A percentile compares a stretch with the other conserved stretches of the same genome.
These are phyloP conservation scores for Pichia sp. DNA, from an alignment of 1,139 yeast species.

Conservation along the genomic window DNA sequence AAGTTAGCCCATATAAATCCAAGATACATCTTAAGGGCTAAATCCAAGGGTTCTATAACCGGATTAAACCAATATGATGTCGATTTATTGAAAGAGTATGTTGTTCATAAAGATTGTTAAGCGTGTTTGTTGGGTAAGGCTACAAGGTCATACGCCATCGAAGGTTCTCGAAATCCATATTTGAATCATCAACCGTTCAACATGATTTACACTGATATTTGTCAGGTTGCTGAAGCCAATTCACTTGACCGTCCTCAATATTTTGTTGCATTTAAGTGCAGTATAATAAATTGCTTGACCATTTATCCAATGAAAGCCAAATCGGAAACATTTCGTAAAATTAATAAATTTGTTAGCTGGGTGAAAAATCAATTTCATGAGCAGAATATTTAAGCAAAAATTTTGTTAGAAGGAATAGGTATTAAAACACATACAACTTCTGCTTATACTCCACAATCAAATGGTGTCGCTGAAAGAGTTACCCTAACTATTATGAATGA, in stretches of 20 bases:
- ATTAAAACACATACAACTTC: constrained; percentile 1
- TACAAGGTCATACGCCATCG: neutral
- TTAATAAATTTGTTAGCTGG: neutral
- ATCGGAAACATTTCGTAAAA: neutral
- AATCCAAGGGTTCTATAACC: neutral
- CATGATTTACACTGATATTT: neutral
- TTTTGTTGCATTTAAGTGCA: neutral
- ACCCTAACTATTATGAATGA: constrained; percentile 3
- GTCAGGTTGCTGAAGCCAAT: neutral
- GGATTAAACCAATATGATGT: neutral
- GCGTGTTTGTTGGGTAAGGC: neutral
- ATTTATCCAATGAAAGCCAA: neutral
- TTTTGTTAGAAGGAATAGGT: neutral
- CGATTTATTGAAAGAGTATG: neutral
- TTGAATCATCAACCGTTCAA: neutral
- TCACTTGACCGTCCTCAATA: neutral
- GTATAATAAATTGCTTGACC: neutral
- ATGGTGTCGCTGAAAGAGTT: constrained; percentile 3
- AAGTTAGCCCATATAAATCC: neutral
- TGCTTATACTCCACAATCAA: constrained; percentile 4
- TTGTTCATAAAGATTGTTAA: neutral
- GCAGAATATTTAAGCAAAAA: neutral
- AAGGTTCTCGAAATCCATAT: neutral
- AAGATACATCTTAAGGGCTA: neutral
- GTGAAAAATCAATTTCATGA: neutral